Evolutionary conservation across 208 protist genomes (phyloP), one percentile per base, ranked within the genome.

Genomic region (Trypanosoma avium): DNA sequence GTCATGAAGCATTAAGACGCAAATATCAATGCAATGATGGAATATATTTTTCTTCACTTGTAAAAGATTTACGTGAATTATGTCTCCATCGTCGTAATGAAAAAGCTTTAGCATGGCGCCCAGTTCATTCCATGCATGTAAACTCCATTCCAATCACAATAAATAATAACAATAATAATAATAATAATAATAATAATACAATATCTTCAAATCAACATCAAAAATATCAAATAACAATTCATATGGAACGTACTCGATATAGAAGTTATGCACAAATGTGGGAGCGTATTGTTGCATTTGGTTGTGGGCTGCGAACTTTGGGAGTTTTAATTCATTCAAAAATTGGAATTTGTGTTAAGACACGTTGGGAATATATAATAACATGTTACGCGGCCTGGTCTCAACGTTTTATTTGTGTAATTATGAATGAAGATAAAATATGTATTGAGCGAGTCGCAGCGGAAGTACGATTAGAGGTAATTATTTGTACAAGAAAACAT

Each of bases 321-420:
- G 82, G 83, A 26, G 52, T 88, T n/a, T 26, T 56, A 13, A 57
- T 53, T 4, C 43, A 74, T 45, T 46, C 55, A 27, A 77, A 68
- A 57, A 75, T 94, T 9, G 75, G 73, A 45, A 88, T 94, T 55
- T 94, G 90, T 72, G 69, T 86, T 21, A 85, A 92, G 45, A 94
- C 88, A 8, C 85, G 88, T 42, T 88, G 83, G 70, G 82, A 92
- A 76, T 94, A 83, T 83, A 64, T 92, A 38, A 65, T 72, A 8
- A 76, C 68, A 17, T 73, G 78, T 32, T 94, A 94, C 66, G 88
- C 69, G 35, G 77, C 89, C 27, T 92, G 84, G 84, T 70, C 71
- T 17, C 79, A 81, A 59, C 46, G 68, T 56, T 54, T 86, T 36
- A 75, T 92, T 40, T 76, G 64, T 33, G 64, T 71, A 27, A 94